phyloP scores from a whole-genome alignment of 208 protist genomes.

The Wallacemonas rigidus region DNA sequence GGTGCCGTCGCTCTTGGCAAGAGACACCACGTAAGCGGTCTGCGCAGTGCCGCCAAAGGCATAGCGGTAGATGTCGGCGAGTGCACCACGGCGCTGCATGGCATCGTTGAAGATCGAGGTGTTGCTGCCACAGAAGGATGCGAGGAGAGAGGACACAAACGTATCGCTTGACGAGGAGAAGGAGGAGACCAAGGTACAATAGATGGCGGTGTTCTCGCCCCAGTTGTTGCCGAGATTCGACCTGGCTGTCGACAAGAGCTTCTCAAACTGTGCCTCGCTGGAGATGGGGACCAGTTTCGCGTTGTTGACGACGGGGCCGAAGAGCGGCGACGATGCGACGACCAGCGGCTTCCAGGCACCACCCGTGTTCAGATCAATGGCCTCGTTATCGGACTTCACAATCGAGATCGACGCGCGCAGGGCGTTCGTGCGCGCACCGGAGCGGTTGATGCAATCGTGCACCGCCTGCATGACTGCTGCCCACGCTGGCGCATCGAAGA shows the following conservation, averaged over 20 bases:
- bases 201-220: conserved; percentile 36
- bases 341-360: conserved; percentile 19
- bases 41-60: conserved; percentile 52
- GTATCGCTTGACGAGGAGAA: conserved; percentile 33
- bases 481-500: conserved; percentile 34
- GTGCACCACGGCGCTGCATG: conserved; percentile 22
- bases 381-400: conserved; percentile 21
- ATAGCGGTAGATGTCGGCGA: conserved; percentile 46
- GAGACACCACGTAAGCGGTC: conserved; percentile 25
- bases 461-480: conserved; percentile 28
- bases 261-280: conserved; percentile 19
- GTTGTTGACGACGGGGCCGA: conserved; percentile 46
- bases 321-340: conserved; percentile 48
- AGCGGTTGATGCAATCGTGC: conserved; percentile 18
- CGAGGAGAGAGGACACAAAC: conserved; percentile 34
- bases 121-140: conserved; percentile 33
- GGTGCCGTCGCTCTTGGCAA: conserved; percentile 33
- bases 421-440: conserved; percentile 30
- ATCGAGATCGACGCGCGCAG: conserved; percentile 45
- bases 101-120: conserved; percentile 27
- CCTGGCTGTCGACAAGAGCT: conserved; percentile 25
- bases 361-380: conserved; percentile 30
- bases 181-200: conserved; percentile 40
- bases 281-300: conserved; percentile 25
- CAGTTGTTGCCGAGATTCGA: conserved; percentile 21